Percentiles rank a stretch among this genome's conserved stretches.
phyloP scores from a whole-genome alignment of 192 early-diverging fungal genomes.

The Gryganskiella cystojenkinii region DNA sequence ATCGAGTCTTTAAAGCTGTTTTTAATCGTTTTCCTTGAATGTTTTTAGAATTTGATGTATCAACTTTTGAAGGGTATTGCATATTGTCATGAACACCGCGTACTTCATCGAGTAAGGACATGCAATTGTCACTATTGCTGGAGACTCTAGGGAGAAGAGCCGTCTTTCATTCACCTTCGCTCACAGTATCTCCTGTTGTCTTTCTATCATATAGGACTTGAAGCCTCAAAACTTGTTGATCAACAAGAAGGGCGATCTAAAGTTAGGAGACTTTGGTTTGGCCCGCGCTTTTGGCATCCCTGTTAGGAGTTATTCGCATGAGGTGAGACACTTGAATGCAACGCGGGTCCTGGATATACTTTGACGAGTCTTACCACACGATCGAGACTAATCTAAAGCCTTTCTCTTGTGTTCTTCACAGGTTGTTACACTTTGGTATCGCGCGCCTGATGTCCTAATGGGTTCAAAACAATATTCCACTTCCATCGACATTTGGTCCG shows the following conservation, averaged over 20 bases:
- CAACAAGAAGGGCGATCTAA: conserved; percentile 89
- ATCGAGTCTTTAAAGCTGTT: no score
- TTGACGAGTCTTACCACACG: not conserved
- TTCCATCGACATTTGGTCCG: conserved; percentile 90
- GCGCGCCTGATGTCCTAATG: conserved; percentile 90
- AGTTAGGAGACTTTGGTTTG: conserved; percentile 94
- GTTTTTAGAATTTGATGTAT: conserved; percentile 90
- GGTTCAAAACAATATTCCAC: conserved; percentile 90
- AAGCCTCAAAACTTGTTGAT: conserved; percentile 96
- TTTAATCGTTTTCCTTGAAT: no score
- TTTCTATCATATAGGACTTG: conserved; percentile 63
- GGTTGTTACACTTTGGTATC: conserved; percentile 90
- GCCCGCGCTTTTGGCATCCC: conserved; percentile 98
- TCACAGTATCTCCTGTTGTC: not conserved
- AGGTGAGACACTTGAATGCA: conserved; percentile 58
- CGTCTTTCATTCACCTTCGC: not conserved
- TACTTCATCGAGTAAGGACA: conserved; percentile 85
- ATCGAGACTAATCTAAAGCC: no score
- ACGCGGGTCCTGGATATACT: not conserved
- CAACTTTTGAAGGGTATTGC: conserved; percentile 96
- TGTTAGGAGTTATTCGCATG: conserved; percentile 85
- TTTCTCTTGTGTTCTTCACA: no score
- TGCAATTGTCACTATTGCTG: not conserved
- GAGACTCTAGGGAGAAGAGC: not conserved
- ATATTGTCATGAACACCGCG: conserved; percentile 97